Conservation (phyloP, 495 filamentous ascomycete genomes). For the Pyrenula aspistea region DNA sequence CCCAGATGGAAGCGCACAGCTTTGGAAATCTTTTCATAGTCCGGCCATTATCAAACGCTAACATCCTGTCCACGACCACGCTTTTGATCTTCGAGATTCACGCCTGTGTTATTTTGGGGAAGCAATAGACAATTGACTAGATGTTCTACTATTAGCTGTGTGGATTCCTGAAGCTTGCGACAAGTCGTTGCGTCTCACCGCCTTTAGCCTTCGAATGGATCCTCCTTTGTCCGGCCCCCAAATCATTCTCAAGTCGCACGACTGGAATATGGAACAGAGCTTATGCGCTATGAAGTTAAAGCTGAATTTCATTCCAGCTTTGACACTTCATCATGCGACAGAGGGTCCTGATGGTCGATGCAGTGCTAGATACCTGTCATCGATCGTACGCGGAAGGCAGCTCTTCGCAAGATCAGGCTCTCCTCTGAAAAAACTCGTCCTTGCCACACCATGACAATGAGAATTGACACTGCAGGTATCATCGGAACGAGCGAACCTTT, state of each 20-base stretch:
- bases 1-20: too few species aligned
- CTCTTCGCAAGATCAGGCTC: too few species aligned
- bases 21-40: too few species aligned
- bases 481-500: background rate
- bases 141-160: too few species aligned
- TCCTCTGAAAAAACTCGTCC: background rate
- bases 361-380: background rate
- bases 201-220: background rate
- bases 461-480: background rate
- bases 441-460: background rate
- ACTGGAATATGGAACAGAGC: background rate
- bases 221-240: background rate
- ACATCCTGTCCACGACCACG: too few species aligned
- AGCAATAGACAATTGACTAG: too few species aligned
- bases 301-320: background rate
- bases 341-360: background rate
- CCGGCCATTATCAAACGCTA: too few species aligned
- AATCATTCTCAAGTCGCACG: background rate
- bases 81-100: too few species aligned
- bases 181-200: background rate
- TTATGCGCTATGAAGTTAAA: background rate
- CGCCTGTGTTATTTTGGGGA: too few species aligned
- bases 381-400: background rate
- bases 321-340: background rate
- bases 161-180: too few species aligned